Percentiles rank a stretch among this genome's conserved stretches.
These are phyloP conservation scores for Pulveroboletus sp. DNA, from an alignment of 768 basidiomycete species.

Conservation along the genomic window DNA sequence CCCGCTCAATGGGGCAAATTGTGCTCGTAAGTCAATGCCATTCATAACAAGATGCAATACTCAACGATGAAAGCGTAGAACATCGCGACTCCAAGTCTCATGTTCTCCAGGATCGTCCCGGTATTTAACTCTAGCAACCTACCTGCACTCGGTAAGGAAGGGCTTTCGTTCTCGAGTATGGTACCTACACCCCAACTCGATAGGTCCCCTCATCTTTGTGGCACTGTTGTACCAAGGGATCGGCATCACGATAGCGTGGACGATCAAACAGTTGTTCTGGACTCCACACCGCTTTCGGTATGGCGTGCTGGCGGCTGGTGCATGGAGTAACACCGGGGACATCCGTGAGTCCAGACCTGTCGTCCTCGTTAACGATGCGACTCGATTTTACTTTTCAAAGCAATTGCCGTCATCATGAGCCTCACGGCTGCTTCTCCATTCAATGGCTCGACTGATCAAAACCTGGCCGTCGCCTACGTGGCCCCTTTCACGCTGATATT, in stretches of 20 bases:
- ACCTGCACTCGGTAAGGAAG: conserved; percentile 43
- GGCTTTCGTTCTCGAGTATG: background rate
- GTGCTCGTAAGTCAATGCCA: too few relatives aligned
- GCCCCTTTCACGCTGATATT: conserved; percentile 59
- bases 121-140: conserved; percentile 59
- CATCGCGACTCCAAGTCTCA: conserved; percentile 55
- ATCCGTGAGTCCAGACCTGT: conserved; percentile 46
- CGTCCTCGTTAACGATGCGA: background rate
- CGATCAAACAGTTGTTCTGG: conserved; percentile 62
- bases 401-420: conserved; percentile 62
- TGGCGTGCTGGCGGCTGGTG: conserved; percentile 66
- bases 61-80: conserved; percentile 36
- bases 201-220: conserved; percentile 65
- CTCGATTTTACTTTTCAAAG: conserved; percentile 29
- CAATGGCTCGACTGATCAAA: conserved; percentile 50
- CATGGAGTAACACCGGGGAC: conserved; percentile 67
- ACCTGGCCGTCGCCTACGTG: conserved; percentile 63
- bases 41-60: too few relatives aligned
- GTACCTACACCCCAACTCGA: too few relatives aligned
- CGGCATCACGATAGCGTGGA: conserved; percentile 51
- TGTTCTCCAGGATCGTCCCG: conserved; percentile 72
- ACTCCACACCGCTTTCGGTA: conserved; percentile 74
- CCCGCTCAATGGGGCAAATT: conserved; percentile 16
- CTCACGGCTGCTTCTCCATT: conserved; percentile 62
- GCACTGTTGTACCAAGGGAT: conserved; percentile 55